These are phyloP conservation scores for Sophora flavescens DNA, from an alignment of 306 rosid species.

Conservation along the genomic window DNA sequence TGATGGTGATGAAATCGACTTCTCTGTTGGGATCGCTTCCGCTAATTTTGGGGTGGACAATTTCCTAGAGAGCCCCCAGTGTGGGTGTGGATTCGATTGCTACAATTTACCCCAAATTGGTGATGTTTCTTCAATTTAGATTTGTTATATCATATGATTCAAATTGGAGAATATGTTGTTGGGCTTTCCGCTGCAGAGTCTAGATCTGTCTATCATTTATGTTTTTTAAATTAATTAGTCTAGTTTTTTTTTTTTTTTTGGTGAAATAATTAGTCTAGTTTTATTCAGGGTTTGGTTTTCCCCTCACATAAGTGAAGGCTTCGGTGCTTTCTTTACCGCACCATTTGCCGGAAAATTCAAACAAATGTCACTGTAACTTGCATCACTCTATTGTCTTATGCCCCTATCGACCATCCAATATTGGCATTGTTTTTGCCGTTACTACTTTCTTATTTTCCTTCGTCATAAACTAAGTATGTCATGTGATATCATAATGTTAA, in stretches of 20 bases:
- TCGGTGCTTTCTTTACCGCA: slow-evolving; percentile 2
- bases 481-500: neutral
- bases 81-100: slow-evolving; percentile 54
- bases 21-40: slow-evolving; percentile 56
- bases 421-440: slow-evolving; percentile 5
- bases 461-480: neutral
- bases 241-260: too few relatives aligned
- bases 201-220: slow-evolving; percentile 29
- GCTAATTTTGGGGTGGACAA: slow-evolving; percentile 37
- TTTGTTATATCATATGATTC: neutral
- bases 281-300: neutral
- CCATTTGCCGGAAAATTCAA: slow-evolving; percentile 16
- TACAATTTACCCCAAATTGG: neutral
- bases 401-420: neutral
- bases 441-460: neutral
- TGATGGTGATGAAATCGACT: slow-evolving; percentile 43
- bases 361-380: neutral
- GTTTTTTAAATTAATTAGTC: neutral
- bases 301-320: neutral
- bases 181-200: neutral
- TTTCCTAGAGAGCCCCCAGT: slow-evolving; percentile 51
- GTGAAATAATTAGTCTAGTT: neutral
- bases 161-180: neutral
- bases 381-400: slow-evolving; percentile 19
- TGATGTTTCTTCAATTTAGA: slow-evolving; percentile 44